These are phyloP conservation scores for Centella asiatica DNA, from an alignment of 129 eudicot species.

Conservation along the genomic window DNA sequence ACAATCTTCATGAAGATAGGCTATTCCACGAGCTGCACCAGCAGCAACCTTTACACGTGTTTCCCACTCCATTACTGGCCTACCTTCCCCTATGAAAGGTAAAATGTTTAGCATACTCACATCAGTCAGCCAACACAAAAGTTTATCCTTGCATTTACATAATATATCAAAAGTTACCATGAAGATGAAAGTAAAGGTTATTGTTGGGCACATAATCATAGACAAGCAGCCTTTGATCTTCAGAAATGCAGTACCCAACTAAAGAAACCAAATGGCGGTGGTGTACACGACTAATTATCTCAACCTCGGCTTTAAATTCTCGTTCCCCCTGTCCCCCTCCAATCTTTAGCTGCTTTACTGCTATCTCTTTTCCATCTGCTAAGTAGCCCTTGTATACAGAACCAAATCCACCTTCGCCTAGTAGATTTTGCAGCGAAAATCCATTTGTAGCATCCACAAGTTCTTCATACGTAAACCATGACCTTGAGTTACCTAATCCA, in stretches of 20 bases:
- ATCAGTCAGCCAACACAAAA: background rate
- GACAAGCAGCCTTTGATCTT: slow-evolving; percentile 63
- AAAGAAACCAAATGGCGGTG: slow-evolving; percentile 92
- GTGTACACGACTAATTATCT: slow-evolving; percentile 77
- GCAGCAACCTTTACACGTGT: slow-evolving; percentile 70
- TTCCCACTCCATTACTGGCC: slow-evolving; percentile 66
- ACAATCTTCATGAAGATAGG: slow-evolving; percentile 96
- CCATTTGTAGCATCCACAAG: slow-evolving; percentile 59
- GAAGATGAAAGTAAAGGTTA: slow-evolving; percentile 84
- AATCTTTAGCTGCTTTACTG: slow-evolving; percentile 74
- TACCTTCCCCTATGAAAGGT: slow-evolving; percentile 45
- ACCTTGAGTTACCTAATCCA: slow-evolving; percentile 45
- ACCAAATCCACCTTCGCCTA: slow-evolving; percentile 97
- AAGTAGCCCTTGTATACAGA: slow-evolving; percentile 63
- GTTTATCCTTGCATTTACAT: background rate
- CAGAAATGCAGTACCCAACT: slow-evolving; percentile 72
- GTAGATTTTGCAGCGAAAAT: slow-evolving; percentile 53
- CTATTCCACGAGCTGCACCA: slow-evolving; percentile 91
- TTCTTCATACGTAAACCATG: slow-evolving; percentile 52
- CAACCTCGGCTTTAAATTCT: slow-evolving; percentile 89
- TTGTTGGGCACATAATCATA: slow-evolving; percentile 83
- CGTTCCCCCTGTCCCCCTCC: slow-evolving; percentile 97
- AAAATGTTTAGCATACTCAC: background rate
- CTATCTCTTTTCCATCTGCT: slow-evolving; percentile 72
- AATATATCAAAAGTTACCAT: slow-evolving; percentile 37